Evolutionary conservation across 1,139 yeast species (phyloP), one percentile per base, ranked within the genome.

Genomic region (Pichia sp.): DNA sequence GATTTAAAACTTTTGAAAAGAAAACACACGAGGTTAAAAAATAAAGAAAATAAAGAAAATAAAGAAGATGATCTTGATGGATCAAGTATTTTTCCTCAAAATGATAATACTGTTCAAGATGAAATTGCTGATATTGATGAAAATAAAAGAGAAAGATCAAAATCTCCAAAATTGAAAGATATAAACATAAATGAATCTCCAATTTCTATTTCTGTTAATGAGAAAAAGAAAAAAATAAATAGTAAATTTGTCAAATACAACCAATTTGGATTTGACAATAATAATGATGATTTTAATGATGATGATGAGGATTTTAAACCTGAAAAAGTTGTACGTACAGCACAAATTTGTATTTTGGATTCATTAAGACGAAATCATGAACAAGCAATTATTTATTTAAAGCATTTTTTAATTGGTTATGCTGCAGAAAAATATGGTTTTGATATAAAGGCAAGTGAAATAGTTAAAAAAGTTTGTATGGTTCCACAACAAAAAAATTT

Each of bases 401-500:
- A 77, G 44, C 69, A 68, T 20, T 84, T 87, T 55, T 66, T 90
- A n/a, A 71, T 75, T 3, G 79, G 74, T 5, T 87, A 83, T 61
- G 92, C 95, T 23, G 67, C 70, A 49, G 92, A 84, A 36, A 80
- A 77, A 55, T 73, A 78, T 52, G 66, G 66, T 0, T 54, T 83
- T 3, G 70, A 66, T 0, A 57, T 87, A 7, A 65, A 67, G 16
- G 69, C 69, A n/a, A 63, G 66, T 5, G 71, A 70, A 40, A 67
- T 78, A 20, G 55, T 64, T 26, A 64, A 71, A 30, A 64, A 70
- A 44, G 67, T 70, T 4, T 83, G 85, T 6, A 60, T 67, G 28
- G 95, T 89, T 0, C 96, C 97, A 0, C 80, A 75, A 50, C 99
- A 94, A 59, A 80, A 80, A 41, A 94, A 94, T 60, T 81, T 82